These are phyloP conservation scores for Geopyxis carbonaria DNA, from an alignment of 495 filamentous ascomycete species.

Conservation along the genomic window DNA sequence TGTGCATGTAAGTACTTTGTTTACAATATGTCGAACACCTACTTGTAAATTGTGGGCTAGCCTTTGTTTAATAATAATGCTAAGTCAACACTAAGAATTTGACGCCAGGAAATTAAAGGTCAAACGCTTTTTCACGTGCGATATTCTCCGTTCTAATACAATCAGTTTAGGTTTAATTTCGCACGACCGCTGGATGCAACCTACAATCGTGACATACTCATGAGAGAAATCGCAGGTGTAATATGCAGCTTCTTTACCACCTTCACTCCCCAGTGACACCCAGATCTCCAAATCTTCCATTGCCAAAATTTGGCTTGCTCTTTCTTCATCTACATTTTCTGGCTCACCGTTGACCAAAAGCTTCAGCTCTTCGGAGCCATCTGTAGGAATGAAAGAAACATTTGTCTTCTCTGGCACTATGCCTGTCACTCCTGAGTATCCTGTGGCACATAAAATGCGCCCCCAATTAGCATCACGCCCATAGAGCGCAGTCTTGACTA, in stretches of 20 bases:
- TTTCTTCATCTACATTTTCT: constrained; percentile 72
- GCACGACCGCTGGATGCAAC: constrained; percentile 4
- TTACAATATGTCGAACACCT: too few relatives aligned
- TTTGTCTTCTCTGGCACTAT: constrained; percentile 71
- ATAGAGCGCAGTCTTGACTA: constrained; percentile 95
- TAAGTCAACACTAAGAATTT: too few relatives aligned
- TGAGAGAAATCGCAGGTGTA: constrained; percentile 98
- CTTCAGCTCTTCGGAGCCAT: constrained; percentile 65
- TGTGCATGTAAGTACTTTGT: too few relatives aligned
- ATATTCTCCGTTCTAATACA: constrained; percentile 21
- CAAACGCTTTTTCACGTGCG: constrained; percentile 22
- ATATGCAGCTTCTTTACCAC: constrained; percentile 59
- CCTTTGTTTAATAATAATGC: too few relatives aligned
- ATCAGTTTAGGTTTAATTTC: constrained; percentile 8
- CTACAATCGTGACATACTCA: constrained; percentile 40
- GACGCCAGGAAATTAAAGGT: too few relatives aligned
- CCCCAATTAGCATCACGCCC: constrained; percentile 98
- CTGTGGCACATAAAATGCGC: constrained; percentile 85
- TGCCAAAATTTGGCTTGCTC: constrained; percentile 73
- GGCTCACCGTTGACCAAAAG: constrained; percentile 83
- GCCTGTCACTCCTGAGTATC: constrained; percentile 55
- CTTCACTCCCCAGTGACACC: constrained; percentile 50
- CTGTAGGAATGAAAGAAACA: constrained; percentile 77
- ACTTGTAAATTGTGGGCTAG: too few relatives aligned
- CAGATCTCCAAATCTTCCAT: constrained; percentile 71